A percentile compares a stretch with the other conserved stretches of the same genome.
These are phyloP conservation scores for Solanum habrochaites DNA, from an alignment of 257 asterid genomes.

Conservation along the genomic window DNA sequence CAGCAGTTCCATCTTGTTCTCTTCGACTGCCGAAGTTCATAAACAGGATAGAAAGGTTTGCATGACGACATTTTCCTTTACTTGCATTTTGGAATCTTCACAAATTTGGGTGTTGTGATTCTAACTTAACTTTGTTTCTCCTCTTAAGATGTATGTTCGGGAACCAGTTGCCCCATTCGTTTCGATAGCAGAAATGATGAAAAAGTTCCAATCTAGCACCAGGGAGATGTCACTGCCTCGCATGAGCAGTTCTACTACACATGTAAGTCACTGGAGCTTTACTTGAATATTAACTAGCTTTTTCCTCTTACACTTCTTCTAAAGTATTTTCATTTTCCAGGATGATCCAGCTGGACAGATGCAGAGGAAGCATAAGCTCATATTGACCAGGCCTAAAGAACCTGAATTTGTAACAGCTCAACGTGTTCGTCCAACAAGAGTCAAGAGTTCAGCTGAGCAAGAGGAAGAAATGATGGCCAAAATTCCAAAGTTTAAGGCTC, in stretches of 20 bases:
- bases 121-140: not conserved
- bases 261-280: slow-evolving; percentile 17
- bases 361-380: slow-evolving; percentile 52
- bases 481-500: slow-evolving; percentile 86
- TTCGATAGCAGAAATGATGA: slow-evolving; percentile 89
- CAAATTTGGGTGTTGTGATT: not conserved
- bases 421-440: slow-evolving; percentile 53
- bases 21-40: slow-evolving; percentile 31
- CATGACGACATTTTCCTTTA: not conserved
- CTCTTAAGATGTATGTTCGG: slow-evolving; percentile 55
- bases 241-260: slow-evolving; percentile 25
- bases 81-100: not conserved
- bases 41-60: slow-evolving; percentile 75
- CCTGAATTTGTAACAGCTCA: slow-evolving; percentile 92
- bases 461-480: slow-evolving; percentile 96
- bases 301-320: not conserved
- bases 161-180: slow-evolving; percentile 69
- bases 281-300: not conserved
- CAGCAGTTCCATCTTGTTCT: slow-evolving; percentile 28
- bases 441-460: slow-evolving; percentile 73
- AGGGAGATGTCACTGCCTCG: slow-evolving; percentile 43
- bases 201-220: slow-evolving; percentile 72
- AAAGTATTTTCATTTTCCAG: not conserved
- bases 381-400: slow-evolving; percentile 80
- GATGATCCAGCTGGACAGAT: slow-evolving; percentile 11